Evolutionary conservation across 2,329 filamentous ascomycete species (phyloP).

Genomic region (Cladosporium sp.): DNA sequence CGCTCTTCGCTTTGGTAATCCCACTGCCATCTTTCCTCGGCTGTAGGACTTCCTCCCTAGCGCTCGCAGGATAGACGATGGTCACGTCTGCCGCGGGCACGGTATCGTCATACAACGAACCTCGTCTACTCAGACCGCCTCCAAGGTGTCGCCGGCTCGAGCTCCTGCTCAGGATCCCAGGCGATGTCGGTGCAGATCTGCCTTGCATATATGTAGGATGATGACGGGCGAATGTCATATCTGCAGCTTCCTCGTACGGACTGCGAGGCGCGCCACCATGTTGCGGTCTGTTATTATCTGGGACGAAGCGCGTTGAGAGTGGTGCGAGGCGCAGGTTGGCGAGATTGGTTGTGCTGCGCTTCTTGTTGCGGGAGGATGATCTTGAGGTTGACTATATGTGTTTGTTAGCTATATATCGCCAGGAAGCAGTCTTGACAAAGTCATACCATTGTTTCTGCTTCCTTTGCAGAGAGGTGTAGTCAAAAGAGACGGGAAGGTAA

Average conservation of each 20-base stretch:
- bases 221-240: constrained; percentile 25
- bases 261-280: constrained; percentile 25
- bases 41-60: constrained; percentile 4
- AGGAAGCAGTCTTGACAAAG: background rate
- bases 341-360: constrained; percentile 56
- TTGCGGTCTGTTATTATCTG: constrained; percentile 26
- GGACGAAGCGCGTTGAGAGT: constrained; percentile 43
- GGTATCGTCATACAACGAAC: constrained; percentile 27
- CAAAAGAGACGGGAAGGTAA: background rate
- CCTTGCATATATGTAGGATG: constrained; percentile 45
- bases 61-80: constrained; percentile 5
- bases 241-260: constrained; percentile 24
- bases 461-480: background rate
- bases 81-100: constrained; percentile 1
- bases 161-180: constrained; percentile 44
- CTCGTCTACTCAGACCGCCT: constrained; percentile 29
- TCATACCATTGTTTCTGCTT: background rate
- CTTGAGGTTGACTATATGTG: constrained; percentile 18
- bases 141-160: constrained; percentile 33
- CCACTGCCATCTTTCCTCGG: background rate
- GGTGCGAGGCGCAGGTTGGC: constrained; percentile 59
- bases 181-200: constrained; percentile 46
- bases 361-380: constrained; percentile 28
- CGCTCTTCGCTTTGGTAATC: constrained; percentile 46
- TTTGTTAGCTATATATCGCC: background rate